A percentile compares a stretch with the other conserved stretches of the same genome.
phyloP scores from a whole-genome alignment of 192 early-diverging fungal species.

The Gorgonomyces haynaldii region DNA sequence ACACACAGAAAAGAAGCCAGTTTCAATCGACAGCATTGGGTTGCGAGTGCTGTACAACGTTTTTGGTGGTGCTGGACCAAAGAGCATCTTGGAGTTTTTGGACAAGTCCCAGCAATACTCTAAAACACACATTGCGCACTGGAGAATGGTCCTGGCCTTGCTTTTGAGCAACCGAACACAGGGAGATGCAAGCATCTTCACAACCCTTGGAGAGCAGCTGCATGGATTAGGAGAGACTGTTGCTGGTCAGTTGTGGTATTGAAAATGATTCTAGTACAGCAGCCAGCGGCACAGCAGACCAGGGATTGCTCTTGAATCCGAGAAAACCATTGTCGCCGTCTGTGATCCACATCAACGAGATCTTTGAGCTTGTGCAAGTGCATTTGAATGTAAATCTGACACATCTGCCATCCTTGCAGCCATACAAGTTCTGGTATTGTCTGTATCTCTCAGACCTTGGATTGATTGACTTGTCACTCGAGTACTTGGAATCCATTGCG shows the following conservation, averaged over 20 bases:
- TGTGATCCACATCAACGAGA: constrained; percentile 66
- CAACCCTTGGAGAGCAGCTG: constrained; percentile 68
- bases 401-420: constrained; percentile 74
- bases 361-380: constrained; percentile 67
- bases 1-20: too few relatives aligned
- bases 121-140: too few relatives aligned
- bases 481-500: constrained; percentile 71
- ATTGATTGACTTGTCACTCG: constrained; percentile 51
- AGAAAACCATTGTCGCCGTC: constrained; percentile 1
- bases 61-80: neutral
- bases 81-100: too few relatives aligned
- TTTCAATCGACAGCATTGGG: too few relatives aligned
- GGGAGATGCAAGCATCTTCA: constrained; percentile 56
- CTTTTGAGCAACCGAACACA: constrained; percentile 77
- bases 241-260: constrained; percentile 74
- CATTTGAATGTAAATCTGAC: constrained; percentile 15
- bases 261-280: neutral
- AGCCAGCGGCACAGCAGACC: neutral
- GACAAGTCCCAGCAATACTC: too few relatives aligned
- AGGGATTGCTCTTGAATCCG: neutral
- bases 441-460: constrained; percentile 76
- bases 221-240: constrained; percentile 33
- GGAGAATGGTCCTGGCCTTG: constrained; percentile 64
- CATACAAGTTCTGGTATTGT: constrained; percentile 75
- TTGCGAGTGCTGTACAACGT: neutral